These are phyloP conservation scores for Pseudomonodictys pantanalensis DNA, from an alignment of 495 filamentous ascomycete species.

Conservation along the genomic window DNA sequence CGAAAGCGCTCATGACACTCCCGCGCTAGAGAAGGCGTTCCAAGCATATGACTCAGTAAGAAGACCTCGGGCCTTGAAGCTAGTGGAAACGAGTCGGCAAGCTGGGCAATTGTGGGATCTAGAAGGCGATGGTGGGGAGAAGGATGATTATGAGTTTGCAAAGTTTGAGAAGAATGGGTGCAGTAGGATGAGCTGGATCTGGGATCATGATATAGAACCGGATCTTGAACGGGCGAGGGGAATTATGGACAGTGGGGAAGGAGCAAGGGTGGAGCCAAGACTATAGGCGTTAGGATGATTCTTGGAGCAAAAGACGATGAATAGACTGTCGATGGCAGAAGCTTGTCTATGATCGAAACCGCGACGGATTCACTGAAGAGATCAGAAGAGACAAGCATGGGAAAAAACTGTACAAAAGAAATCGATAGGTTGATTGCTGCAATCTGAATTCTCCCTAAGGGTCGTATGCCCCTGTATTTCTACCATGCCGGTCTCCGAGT, in stretches of 20 bases:
- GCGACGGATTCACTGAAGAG: too few relatives aligned
- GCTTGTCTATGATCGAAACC: too few relatives aligned
- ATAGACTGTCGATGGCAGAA: too few relatives aligned
- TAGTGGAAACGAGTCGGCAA: conserved; percentile 35
- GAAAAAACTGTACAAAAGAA: too few relatives aligned
- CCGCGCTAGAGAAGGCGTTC: conserved; percentile 53
- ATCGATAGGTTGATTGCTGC: too few relatives aligned
- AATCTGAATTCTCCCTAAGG: too few relatives aligned
- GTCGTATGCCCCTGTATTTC: too few relatives aligned
- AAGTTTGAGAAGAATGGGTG: conserved; percentile 42
- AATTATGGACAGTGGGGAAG: too few relatives aligned
- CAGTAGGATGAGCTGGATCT: conserved; percentile 65
- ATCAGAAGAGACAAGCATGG: too few relatives aligned
- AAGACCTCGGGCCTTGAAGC: conserved; percentile 42
- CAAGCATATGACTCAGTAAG: conserved; percentile 59
- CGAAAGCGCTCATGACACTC: conserved; percentile 38
- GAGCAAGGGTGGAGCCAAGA: neutral
- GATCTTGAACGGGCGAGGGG: conserved; percentile 30
- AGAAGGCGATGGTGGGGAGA: conserved; percentile 32
- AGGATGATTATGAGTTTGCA: conserved; percentile 37
- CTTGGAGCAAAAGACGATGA: too few relatives aligned
- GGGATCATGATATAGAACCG: conserved; percentile 42
- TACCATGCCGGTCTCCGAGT: too few relatives aligned
- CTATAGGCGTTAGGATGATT: too few relatives aligned
- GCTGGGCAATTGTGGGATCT: conserved; percentile 36